These are phyloP conservation scores for Asterophora lycoperdoides DNA, from an alignment of 768 basidiomycete species.

Conservation along the genomic window DNA sequence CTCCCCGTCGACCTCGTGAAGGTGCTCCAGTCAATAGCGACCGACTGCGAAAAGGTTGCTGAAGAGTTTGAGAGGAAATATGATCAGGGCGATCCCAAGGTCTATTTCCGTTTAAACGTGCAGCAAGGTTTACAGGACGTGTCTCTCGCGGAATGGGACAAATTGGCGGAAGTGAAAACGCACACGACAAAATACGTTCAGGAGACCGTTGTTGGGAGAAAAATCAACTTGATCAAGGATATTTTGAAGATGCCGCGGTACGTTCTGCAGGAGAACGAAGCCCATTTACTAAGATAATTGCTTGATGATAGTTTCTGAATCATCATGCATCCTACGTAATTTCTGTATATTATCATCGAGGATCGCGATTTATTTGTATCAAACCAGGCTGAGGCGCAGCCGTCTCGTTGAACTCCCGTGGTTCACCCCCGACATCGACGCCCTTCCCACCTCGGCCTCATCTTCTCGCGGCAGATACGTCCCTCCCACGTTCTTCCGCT, in stretches of 20 bases:
- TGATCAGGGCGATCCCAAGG: not conserved
- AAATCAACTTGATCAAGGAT: too few relatives aligned
- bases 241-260: too few relatives aligned
- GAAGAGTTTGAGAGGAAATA: not conserved
- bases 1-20: not conserved
- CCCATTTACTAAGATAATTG: too few relatives aligned
- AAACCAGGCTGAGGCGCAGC: too few relatives aligned
- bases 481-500: constrained; percentile 29
- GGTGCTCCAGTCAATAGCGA: constrained; percentile 3
- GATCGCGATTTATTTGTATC: too few relatives aligned
- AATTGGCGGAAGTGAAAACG: constrained; percentile 6
- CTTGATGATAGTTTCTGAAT: too few relatives aligned
- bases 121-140: constrained; percentile 13
- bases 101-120: constrained; percentile 12
- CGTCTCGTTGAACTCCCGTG: too few relatives aligned
- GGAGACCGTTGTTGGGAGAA: too few relatives aligned
- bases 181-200: constrained; percentile 5
- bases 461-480: not conserved
- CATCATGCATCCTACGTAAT: too few relatives aligned
- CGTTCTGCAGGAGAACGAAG: too few relatives aligned
- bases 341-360: too few relatives aligned
- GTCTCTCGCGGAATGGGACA: constrained; percentile 6
- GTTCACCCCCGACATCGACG: constrained; percentile 11
- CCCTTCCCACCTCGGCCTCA: constrained; percentile 7
- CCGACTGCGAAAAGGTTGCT: constrained; percentile 8